A percentile compares a stretch with the other conserved stretches of the same genome.
These are phyloP conservation scores for Peronosclerospora sorghi DNA, from an alignment of 352 stramenopile genomes.

Conservation along the genomic window DNA sequence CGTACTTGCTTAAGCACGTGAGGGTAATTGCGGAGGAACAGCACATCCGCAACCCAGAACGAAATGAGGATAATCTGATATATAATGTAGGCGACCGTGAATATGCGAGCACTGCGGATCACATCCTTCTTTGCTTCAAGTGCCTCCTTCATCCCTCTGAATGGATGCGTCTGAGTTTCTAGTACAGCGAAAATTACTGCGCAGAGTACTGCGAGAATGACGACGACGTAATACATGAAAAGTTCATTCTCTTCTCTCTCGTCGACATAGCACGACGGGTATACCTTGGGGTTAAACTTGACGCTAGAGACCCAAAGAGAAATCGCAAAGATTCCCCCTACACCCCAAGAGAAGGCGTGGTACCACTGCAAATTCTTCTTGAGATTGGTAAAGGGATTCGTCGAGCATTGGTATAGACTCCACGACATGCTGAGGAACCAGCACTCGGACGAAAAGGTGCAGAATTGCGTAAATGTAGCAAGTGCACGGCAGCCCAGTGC, in stretches of 20 bases:
- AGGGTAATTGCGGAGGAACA: conserved; percentile 28
- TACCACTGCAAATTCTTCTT: conserved; percentile 60
- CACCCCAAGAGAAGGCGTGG: conserved; percentile 63
- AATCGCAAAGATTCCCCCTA: conserved; percentile 37
- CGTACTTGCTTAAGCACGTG: conserved; percentile 29
- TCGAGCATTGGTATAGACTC: conserved; percentile 76
- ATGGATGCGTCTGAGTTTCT: conserved; percentile 61
- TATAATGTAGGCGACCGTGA: conserved; percentile 67
- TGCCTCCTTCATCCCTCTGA: conserved; percentile 65
- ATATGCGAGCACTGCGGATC: conserved; percentile 70
- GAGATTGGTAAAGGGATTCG: conserved; percentile 83
- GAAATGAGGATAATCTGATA: conserved; percentile 80
- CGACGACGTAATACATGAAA: conserved; percentile 64
- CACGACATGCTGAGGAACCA: conserved; percentile 84
- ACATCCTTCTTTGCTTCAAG: conserved; percentile 72
- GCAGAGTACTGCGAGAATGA: conserved; percentile 57
- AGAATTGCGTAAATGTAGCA: conserved; percentile 62
- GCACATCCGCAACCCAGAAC: conserved; percentile 57
- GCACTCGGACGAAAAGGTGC: conserved; percentile 70
- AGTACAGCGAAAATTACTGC: conserved; percentile 52
- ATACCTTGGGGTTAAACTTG: conserved; percentile 34
- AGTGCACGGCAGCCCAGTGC: conserved; percentile 38
- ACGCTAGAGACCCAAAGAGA: conserved; percentile 45
- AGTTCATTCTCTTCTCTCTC: conserved; percentile 54
- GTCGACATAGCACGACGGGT: conserved; percentile 60